These are phyloP conservation scores for Theobroma grandiflorum DNA, from an alignment of 441 rosid species.

Conservation along the genomic window DNA sequence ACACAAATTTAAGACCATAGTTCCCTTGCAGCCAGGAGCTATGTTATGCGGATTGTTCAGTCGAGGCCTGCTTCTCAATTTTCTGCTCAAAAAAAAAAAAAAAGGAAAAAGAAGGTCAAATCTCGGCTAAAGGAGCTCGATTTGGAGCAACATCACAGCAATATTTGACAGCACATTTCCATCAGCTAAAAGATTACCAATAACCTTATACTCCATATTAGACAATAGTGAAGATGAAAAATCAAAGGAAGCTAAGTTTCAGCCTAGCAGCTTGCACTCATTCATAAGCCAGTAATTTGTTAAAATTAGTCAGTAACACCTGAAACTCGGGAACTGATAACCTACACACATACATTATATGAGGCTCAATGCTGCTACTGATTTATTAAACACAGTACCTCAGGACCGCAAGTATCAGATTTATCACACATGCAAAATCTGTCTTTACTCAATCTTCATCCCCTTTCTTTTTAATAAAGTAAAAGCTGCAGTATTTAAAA, in stretches of 20 bases:
- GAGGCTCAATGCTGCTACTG: neutral
- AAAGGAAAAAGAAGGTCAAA: neutral
- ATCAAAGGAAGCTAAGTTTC: neutral
- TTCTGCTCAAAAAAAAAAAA: conserved; percentile 40
- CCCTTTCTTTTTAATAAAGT: neutral
- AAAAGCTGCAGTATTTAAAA: too few relatives aligned
- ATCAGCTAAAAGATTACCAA: neutral
- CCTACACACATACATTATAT: neutral
- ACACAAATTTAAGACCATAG: neutral
- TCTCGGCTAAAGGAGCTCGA: neutral
- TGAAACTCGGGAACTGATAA: neutral
- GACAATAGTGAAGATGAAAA: neutral
- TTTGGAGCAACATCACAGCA: neutral
- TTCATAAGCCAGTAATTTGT: neutral
- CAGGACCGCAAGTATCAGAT: neutral
- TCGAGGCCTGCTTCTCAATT: conserved; percentile 42
- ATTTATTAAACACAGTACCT: neutral
- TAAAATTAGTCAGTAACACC: neutral
- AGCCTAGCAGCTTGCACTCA: neutral
- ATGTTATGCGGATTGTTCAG: conserved; percentile 45
- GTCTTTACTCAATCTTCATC: neutral
- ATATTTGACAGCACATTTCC: neutral
- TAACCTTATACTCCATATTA: neutral
- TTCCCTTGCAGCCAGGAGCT: neutral
- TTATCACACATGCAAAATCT: neutral